These are phyloP conservation scores for Quercus phellos DNA, from an alignment of 331 rosid species.

Conservation along the genomic window DNA sequence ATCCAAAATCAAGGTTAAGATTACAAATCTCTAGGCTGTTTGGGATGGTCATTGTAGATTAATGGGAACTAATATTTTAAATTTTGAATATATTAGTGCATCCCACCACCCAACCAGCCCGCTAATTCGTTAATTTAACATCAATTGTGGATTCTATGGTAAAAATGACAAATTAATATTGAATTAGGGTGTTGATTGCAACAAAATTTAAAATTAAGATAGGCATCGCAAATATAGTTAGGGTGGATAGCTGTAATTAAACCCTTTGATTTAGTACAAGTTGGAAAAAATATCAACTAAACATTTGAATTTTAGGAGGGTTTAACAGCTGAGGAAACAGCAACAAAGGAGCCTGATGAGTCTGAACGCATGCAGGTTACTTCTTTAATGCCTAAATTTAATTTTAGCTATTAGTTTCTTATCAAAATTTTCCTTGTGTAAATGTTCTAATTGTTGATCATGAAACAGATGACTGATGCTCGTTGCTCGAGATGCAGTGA, in stretches of 20 bases:
- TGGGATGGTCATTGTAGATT: no score
- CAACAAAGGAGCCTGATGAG: constrained; percentile 70
- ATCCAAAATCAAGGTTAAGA: no score
- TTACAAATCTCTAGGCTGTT: no score
- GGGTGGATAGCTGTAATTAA: neutral
- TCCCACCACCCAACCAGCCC: no score
- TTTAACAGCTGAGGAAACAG: constrained; percentile 70
- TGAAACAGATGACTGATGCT: constrained; percentile 81
- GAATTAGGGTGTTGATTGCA: no score
- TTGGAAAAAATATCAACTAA: constrained; percentile 13
- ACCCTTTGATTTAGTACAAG: constrained; percentile 9
- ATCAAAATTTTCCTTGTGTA: constrained; percentile 11
- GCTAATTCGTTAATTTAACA: no score
- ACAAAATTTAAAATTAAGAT: no score
- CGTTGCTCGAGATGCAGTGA: constrained; percentile 82
- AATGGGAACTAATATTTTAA: no score
- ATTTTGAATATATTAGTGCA: no score
- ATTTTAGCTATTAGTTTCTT: neutral
- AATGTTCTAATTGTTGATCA: constrained; percentile 18
- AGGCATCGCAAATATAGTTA: no score
- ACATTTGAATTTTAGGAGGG: constrained; percentile 61
- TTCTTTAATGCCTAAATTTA: constrained; percentile 1
- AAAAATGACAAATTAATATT: no score
- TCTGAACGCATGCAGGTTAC: constrained; percentile 77
- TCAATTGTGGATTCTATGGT: no score